Percentiles rank a stretch among this genome's conserved stretches.
Evolutionary conservation across 164 flowering plant genomes (phyloP).

Genomic region (Annona squamosa): DNA sequence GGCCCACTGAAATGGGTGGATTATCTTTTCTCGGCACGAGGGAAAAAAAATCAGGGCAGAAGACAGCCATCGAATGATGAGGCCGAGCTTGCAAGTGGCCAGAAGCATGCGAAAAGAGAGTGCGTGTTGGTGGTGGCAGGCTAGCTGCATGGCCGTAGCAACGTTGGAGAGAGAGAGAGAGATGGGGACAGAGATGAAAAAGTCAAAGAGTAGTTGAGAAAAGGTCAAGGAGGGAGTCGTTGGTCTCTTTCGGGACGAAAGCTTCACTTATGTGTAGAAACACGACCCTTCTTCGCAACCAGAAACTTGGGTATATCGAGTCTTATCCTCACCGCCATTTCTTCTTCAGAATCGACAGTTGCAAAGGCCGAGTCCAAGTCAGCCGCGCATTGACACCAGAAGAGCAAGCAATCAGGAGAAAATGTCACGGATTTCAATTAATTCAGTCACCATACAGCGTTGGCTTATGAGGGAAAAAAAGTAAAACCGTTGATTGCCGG

Average conservation of each 20-base stretch:
- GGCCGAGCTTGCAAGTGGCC: too few relatives aligned
- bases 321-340: background rate
- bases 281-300: background rate
- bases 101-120: too few relatives aligned
- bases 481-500: too few relatives aligned
- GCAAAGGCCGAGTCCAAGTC: background rate
- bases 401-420: background rate
- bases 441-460: too few relatives aligned
- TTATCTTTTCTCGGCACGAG: background rate
- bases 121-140: too few relatives aligned
- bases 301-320: background rate
- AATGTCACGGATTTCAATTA: background rate
- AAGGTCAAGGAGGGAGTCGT: background rate
- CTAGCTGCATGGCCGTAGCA: too few relatives aligned
- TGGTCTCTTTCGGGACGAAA: background rate
- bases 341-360: background rate
- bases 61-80: too few relatives aligned
- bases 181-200: background rate
- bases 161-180: background rate
- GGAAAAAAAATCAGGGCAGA: background rate
- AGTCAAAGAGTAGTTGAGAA: background rate
- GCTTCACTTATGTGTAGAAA: background rate
- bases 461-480: too few relatives aligned
- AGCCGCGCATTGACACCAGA: background rate
- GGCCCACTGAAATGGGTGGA: background rate